Evolutionary conservation across 371 early-diverging fungal genomes (phyloP).

Genomic region (Batkoa obscura): DNA sequence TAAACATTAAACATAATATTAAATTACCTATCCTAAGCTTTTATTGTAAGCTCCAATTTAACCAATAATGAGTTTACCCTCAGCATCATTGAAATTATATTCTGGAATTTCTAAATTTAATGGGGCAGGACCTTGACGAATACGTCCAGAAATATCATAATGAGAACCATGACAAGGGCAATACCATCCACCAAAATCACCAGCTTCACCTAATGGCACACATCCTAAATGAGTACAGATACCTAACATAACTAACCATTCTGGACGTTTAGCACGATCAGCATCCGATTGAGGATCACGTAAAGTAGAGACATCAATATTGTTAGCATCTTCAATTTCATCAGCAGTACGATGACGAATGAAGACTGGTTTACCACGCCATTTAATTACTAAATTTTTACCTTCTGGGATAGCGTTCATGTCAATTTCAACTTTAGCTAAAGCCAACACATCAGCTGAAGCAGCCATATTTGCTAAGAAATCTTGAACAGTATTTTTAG

Average conservation of each 20-base stretch:
- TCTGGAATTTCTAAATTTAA: slow-evolving; percentile 91
- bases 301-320: slow-evolving; percentile 51
- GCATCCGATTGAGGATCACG: slow-evolving; percentile 86
- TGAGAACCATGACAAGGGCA: slow-evolving; percentile 98
- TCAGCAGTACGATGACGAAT: slow-evolving; percentile 88
- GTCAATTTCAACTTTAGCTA: slow-evolving; percentile 94
- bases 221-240: slow-evolving; percentile 97
- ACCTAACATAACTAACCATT: slow-evolving; percentile 94
- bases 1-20: too few relatives aligned
- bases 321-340: slow-evolving; percentile 88
- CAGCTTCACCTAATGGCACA: slow-evolving; percentile 95
- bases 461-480: slow-evolving; percentile 83
- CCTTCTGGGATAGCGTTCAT: slow-evolving; percentile 83
- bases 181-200: slow-evolving; percentile 97
- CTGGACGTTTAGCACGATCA: slow-evolving; percentile 77
- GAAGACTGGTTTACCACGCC: slow-evolving; percentile 97
- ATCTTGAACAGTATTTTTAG: slow-evolving; percentile 82
- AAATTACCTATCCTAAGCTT: too few relatives aligned
- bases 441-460: slow-evolving; percentile 91
- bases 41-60: slow-evolving; percentile 11
- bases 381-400: slow-evolving; percentile 91
- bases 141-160: slow-evolving; percentile 68
- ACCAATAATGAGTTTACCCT: slow-evolving; percentile 33
- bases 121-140: slow-evolving; percentile 96
- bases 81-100: slow-evolving; percentile 35